A percentile compares a stretch with the other conserved stretches of the same genome.
Evolutionary conservation across 345 rosid genomes (phyloP).

Genomic region (Noccaea bulbosa): DNA sequence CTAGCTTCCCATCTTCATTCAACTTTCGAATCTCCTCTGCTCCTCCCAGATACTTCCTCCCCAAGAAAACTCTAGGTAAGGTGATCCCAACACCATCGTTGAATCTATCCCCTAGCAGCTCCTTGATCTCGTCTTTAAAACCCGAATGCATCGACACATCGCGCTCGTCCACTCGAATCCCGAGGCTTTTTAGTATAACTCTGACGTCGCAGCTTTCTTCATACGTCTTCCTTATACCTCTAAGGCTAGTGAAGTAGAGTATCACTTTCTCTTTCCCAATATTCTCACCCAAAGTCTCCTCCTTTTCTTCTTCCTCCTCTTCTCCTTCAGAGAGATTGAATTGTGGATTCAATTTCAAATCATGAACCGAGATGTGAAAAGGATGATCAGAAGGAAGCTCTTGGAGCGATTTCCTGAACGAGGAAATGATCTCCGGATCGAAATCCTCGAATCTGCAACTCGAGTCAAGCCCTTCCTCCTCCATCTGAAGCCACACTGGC

Average conservation of each 20-base stretch:
- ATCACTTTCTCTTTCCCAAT: conserved; percentile 57
- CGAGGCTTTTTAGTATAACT: conserved; percentile 59
- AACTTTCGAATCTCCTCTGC: conserved; percentile 73
- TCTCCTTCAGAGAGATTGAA: background rate
- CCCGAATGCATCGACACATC: conserved; percentile 95
- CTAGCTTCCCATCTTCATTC: conserved; percentile 89
- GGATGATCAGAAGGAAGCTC: conserved; percentile 64
- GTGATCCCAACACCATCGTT: conserved; percentile 46
- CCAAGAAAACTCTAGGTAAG: conserved; percentile 76
- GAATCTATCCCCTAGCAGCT: conserved; percentile 52
- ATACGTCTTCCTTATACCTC: conserved; percentile 87
- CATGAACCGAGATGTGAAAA: conserved; percentile 51
- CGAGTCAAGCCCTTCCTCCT: conserved; percentile 45
- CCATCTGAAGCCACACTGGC: conserved; percentile 60
- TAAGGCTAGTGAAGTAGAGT: conserved; percentile 76
- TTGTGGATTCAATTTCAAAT: conserved; percentile 28
- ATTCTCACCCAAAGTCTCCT: conserved; percentile 1
- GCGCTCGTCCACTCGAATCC: conserved; percentile 69
- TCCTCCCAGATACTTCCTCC: conserved; percentile 73
- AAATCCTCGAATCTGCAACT: conserved; percentile 46
- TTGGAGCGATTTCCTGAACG: conserved; percentile 62
- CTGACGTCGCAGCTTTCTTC: conserved; percentile 80
- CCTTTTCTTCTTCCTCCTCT: conserved; percentile 16
- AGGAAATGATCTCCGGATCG: conserved; percentile 66
- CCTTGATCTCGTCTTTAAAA: conserved; percentile 75